phyloP scores from a whole-genome alignment of 345 rosid genomes.

The Sonneratia alba region DNA sequence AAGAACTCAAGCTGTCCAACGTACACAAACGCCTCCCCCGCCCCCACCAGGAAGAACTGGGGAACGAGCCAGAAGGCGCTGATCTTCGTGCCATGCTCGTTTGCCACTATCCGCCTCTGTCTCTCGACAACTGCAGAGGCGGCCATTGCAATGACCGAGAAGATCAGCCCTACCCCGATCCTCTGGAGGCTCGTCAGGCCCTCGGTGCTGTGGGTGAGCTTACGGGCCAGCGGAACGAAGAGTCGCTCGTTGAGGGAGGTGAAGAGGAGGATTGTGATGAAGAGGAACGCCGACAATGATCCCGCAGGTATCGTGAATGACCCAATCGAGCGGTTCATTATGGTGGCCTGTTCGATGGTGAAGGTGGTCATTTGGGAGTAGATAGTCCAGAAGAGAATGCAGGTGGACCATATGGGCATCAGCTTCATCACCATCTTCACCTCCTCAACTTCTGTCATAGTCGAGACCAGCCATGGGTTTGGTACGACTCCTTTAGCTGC shows the following conservation, averaged over 20 bases:
- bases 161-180: constrained; percentile 63
- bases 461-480: constrained; percentile 54
- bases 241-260: constrained; percentile 77
- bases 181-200: constrained; percentile 86
- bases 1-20: constrained; percentile 94
- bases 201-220: constrained; percentile 47
- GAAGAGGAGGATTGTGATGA: constrained; percentile 61
- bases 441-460: constrained; percentile 74
- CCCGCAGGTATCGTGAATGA: constrained; percentile 55
- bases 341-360: constrained; percentile 67
- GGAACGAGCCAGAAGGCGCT: constrained; percentile 81
- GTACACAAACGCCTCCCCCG: constrained; percentile 86
- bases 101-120: constrained; percentile 28
- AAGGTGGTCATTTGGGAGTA: constrained; percentile 95
- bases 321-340: constrained; percentile 52
- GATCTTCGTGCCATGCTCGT: constrained; percentile 14
- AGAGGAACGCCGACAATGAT: constrained; percentile 57
- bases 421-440: constrained; percentile 68
- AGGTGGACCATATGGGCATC: constrained; percentile 78
- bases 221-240: constrained; percentile 53
- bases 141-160: constrained; percentile 59
- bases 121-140: constrained; percentile 53
- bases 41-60: constrained; percentile 74
- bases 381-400: constrained; percentile 85
- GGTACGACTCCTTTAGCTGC: constrained; percentile 20